Conservation (phyloP, 352 stramenopile genomes). For the Pythium aristosporum region DNA sequence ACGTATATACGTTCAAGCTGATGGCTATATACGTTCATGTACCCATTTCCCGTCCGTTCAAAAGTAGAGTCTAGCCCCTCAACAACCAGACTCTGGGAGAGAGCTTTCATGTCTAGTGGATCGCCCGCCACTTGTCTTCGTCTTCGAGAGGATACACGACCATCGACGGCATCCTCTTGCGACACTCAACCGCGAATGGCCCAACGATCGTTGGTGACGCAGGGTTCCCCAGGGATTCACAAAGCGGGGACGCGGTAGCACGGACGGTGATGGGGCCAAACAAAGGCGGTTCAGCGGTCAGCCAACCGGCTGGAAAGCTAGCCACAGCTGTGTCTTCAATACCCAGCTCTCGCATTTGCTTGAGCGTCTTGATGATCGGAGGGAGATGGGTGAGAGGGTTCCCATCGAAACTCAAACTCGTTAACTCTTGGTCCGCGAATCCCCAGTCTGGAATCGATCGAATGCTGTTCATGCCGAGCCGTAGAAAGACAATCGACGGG, state of each 20-base stretch:
- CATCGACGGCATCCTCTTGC: not conserved
- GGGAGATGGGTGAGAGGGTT: conserved; percentile 6
- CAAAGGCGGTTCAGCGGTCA: not conserved
- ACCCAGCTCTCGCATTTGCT: not conserved
- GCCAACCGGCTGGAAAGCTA: not conserved
- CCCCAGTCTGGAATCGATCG: not conserved
- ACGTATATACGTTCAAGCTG: not conserved
- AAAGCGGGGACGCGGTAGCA: not conserved
- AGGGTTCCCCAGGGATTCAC: not conserved
- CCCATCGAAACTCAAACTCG: not conserved
- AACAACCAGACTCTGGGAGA: no score
- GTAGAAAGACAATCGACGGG: not conserved
- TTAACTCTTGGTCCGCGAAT: not conserved
- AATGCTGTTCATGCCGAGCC: conserved; percentile 2
- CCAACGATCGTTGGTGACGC: not conserved
- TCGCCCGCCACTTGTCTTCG: conserved; percentile 5
- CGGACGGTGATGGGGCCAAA: not conserved
- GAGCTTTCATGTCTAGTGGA: not conserved
- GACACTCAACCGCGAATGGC: not conserved
- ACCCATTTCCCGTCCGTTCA: not conserved
- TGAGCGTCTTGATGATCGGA: not conserved
- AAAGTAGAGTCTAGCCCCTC: no score
- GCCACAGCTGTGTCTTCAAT: not conserved
- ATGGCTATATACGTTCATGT: not conserved
- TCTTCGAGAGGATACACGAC: conserved; percentile 3